Percentiles rank a stretch among this genome's conserved stretches.
Evolutionary conservation across 208 protist genomes (phyloP).

Genomic region (Entamoeba histolytica): DNA sequence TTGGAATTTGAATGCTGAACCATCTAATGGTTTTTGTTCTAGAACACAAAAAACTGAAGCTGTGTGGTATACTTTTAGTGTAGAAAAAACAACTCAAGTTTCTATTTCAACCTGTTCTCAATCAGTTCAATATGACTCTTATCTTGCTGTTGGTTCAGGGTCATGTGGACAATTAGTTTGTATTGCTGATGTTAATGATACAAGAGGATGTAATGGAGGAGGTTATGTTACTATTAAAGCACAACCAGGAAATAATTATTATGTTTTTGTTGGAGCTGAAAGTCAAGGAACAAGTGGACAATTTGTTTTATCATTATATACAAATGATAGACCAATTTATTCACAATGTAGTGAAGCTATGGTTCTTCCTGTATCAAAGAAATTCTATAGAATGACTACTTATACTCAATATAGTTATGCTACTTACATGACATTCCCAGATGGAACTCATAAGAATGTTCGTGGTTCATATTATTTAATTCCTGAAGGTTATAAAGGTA

Average conservation of each 20-base stretch:
- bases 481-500: neutral
- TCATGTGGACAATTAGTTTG: neutral
- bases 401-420: neutral
- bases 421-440: neutral
- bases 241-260: neutral
- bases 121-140: neutral
- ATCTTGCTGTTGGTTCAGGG: neutral
- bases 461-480: neutral
- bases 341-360: neutral
- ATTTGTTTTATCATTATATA: neutral
- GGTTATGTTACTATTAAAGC: neutral
- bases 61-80: neutral
- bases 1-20: neutral
- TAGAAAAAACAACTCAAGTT: neutral
- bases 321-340: neutral
- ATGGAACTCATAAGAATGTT: neutral
- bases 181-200: neutral
- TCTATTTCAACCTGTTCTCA: neutral
- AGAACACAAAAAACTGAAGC: neutral
- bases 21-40: neutral
- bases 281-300: neutral
- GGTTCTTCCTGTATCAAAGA: neutral
- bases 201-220: neutral
- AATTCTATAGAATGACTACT: neutral
- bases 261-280: neutral